These are phyloP conservation scores for Bisporella sp. DNA, from an alignment of 2,329 filamentous ascomycete genomes.

Conservation along the genomic window DNA sequence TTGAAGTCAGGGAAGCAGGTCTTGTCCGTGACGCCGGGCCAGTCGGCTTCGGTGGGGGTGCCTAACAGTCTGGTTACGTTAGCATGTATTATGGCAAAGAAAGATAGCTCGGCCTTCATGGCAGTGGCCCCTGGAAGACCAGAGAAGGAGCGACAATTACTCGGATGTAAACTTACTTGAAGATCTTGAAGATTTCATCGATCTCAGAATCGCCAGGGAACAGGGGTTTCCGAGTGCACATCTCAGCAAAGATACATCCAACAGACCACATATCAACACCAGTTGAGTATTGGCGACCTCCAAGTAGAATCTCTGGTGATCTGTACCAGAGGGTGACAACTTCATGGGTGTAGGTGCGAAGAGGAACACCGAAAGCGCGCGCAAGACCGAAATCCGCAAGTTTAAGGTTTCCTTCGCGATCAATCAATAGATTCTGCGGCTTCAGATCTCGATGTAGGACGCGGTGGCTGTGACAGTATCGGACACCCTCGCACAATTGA, in stretches of 20 bases:
- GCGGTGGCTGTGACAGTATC: slow-evolving; percentile 84
- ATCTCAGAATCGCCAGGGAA: slow-evolving; percentile 92
- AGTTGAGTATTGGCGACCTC: slow-evolving; percentile 86
- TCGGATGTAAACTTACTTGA: slow-evolving; percentile 52
- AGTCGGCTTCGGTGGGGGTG: slow-evolving; percentile 73
- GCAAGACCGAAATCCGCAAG: slow-evolving; percentile 86
- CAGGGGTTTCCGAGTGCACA: slow-evolving; percentile 88
- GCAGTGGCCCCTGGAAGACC: not conserved
- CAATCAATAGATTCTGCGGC: slow-evolving; percentile 83
- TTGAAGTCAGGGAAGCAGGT: slow-evolving; percentile 96
- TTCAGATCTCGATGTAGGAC: slow-evolving; percentile 85
- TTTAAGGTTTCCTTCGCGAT: slow-evolving; percentile 82
- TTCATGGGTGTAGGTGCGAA: slow-evolving; percentile 91
- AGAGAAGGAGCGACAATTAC: not conserved
- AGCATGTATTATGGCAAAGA: not conserved
- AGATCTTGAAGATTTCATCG: slow-evolving; percentile 92
- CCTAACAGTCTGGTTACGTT: slow-evolving; percentile 57
- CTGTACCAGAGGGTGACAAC: slow-evolving; percentile 94
- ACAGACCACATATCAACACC: slow-evolving; percentile 96
- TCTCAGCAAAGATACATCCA: slow-evolving; percentile 91
- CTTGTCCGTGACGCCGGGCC: slow-evolving; percentile 64
- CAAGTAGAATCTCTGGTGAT: slow-evolving; percentile 81
- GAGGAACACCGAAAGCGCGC: slow-evolving; percentile 81
- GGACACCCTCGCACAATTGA: slow-evolving; percentile 76
- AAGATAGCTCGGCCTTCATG: not conserved